Evolutionary conservation across 208 protist species (phyloP), one percentile per base, ranked within the genome.

Genomic region (Polymyxa betae): DNA sequence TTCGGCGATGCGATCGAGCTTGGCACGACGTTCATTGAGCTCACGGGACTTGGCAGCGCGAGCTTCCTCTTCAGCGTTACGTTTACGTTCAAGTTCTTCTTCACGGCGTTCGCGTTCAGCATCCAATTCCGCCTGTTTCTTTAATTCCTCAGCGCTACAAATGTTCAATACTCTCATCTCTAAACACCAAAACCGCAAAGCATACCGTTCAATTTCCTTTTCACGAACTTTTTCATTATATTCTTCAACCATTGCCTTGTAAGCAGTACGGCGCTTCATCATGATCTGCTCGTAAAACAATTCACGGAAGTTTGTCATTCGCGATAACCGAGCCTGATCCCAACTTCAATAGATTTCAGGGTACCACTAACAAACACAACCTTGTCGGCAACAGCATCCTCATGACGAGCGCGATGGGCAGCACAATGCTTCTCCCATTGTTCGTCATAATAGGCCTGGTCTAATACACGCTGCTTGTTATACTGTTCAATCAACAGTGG

Each of bases 371-470:
- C 49, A 5, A 60, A 5, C 49, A 60, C 24, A 29, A 45, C 72
- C 72, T 43, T 35, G 35, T 82, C 72, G 16, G n/a, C 16, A 43
- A 82, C 72, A 43, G n/a, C 35, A 20, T 82, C 72, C 72, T 82
- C 72, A 35, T 82, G 72, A 5, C n/a, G 5, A 43, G 72, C n/a
- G 35, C 72, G 72, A 35, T 82, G 72, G 16, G n/a, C 16, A 82
- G 72, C 72, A 82, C n/a, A 35, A 43, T 82, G 72, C n/a, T 82
- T 82, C 5, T 40, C 35, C 72, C 72, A 82, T 82, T 82, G 72
- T 35, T 82, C 72, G n/a, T 82, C 72, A 43, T 82, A 82, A n/a
- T 82, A 82, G n/a, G 72, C 72, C 72, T 82, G 5, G 72, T 82
- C 72, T 20, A 43, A 5, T 20, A 82, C 40, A 43, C 72, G 72